Conservation (phyloP, 2,329 filamentous ascomycete genomes). For the Neonectria punicea region DNA sequence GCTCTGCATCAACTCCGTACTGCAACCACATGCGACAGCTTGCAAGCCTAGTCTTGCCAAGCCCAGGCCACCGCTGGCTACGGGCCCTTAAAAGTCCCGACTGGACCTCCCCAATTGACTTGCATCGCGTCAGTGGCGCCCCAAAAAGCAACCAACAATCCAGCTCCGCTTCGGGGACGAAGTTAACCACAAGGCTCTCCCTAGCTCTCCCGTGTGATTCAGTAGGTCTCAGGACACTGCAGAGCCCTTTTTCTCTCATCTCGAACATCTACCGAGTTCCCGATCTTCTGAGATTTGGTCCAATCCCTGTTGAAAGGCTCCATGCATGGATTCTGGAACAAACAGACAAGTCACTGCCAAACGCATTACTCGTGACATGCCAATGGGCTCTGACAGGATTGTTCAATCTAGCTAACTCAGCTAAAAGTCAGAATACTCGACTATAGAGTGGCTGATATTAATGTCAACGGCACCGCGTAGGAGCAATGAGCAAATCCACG, state of each 20-base stretch:
- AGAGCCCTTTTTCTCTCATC: slow-evolving; percentile 7
- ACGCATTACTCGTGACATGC: not conserved
- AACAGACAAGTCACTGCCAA: not conserved
- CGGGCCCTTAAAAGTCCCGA: slow-evolving; percentile 13
- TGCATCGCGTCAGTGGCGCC: slow-evolving; percentile 41
- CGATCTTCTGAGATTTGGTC: slow-evolving; percentile 4
- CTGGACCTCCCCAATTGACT: slow-evolving; percentile 30
- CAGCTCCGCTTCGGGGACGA: slow-evolving; percentile 25
- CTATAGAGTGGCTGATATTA: not conserved
- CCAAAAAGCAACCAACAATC: slow-evolving; percentile 38
- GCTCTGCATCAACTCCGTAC: slow-evolving; percentile 8
- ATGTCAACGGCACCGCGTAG: not conserved
- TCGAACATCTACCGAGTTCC: slow-evolving; percentile 12
- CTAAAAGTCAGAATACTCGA: not conserved
- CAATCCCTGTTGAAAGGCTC: slow-evolving; percentile 5
- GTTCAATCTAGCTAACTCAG: not conserved
- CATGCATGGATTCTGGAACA: slow-evolving; percentile 3
- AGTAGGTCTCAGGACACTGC: slow-evolving; percentile 6
- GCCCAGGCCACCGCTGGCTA: slow-evolving; percentile 7
- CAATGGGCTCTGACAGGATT: slow-evolving; percentile 1
- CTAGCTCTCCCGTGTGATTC: slow-evolving; percentile 21
- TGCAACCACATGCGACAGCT: slow-evolving; percentile 30
- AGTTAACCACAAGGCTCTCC: slow-evolving; percentile 13
- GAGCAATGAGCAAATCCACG: not conserved
- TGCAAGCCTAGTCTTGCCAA: slow-evolving; percentile 15